These are phyloP conservation scores for Chaetomiaceae sp. DNA, from an alignment of 2,329 filamentous ascomycete species.

Conservation along the genomic window DNA sequence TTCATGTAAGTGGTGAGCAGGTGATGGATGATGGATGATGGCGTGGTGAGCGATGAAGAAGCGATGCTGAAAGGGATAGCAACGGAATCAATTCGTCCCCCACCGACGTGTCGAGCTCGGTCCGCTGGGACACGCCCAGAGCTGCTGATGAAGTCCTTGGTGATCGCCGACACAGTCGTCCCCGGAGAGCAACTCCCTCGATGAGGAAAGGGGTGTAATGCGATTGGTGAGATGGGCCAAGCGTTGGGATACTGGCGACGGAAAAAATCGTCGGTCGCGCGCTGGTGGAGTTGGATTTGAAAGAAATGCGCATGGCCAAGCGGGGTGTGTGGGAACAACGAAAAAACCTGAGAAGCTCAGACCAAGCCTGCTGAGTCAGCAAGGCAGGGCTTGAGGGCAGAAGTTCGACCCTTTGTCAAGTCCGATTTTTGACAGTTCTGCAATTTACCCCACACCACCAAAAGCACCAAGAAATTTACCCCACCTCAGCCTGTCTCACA, in stretches of 20 bases:
- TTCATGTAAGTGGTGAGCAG: slow-evolving; percentile 4
- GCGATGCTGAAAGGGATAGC: no score
- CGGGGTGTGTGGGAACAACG: slow-evolving; percentile 21
- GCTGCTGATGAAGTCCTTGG: neutral
- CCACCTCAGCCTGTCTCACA: no score
- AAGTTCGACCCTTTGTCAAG: slow-evolving; percentile 18
- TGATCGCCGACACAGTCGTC: neutral
- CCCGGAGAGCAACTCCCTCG: neutral
- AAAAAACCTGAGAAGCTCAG: slow-evolving; percentile 14
- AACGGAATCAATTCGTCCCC: slow-evolving; percentile 12
- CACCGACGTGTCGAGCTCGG: slow-evolving; percentile 6
- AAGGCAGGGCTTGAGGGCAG: slow-evolving; percentile 1
- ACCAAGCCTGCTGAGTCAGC: slow-evolving; percentile 20
- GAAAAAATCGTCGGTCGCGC: slow-evolving; percentile 9
- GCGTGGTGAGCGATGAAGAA: neutral
- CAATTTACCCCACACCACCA: neutral
- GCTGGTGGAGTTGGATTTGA: slow-evolving; percentile 17
- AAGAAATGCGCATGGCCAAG: slow-evolving; percentile 22
- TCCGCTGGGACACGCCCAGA: neutral
- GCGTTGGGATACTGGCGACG: slow-evolving; percentile 24
- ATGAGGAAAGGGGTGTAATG: slow-evolving; percentile 21
- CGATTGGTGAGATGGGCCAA: slow-evolving; percentile 25
- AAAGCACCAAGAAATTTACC: neutral
- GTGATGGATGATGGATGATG: neutral
- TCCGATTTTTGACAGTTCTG: slow-evolving; percentile 4